Percentiles rank a stretch among this genome's conserved stretches.
Evolutionary conservation across 208 protist genomes (phyloP).

Genomic region (Paratrypanosoma confusum): DNA sequence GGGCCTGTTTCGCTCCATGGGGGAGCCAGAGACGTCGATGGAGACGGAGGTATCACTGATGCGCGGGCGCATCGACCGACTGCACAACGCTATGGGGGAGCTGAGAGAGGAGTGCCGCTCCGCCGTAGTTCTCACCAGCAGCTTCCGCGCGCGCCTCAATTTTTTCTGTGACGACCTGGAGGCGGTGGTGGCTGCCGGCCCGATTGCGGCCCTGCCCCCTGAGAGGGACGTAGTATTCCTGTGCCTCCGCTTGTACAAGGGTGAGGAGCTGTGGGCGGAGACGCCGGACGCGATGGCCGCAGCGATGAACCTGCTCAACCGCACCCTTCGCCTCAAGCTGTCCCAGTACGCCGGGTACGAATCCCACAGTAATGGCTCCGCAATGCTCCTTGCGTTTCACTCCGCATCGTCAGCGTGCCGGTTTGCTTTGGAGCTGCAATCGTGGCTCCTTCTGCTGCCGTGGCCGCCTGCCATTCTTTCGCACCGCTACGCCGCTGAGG

Average conservation of each 20-base stretch:
- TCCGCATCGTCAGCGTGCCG: conserved; percentile 64
- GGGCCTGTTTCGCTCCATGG: too few relatives aligned
- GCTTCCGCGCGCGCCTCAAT: conserved; percentile 37
- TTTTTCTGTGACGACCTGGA: conserved; percentile 81
- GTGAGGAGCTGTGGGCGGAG: conserved; percentile 44
- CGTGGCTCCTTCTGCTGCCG: conserved; percentile 62
- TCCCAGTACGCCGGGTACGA: conserved; percentile 72
- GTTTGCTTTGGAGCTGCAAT: conserved; percentile 63
- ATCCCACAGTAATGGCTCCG: conserved; percentile 71
- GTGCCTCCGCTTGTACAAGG: conserved; percentile 43
- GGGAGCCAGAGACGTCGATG: too few relatives aligned
- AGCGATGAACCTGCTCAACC: conserved; percentile 46
- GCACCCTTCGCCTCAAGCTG: conserved; percentile 67
- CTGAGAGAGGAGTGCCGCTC: conserved; percentile 35
- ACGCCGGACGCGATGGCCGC: conserved; percentile 45
- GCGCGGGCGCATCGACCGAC: conserved; percentile 39
- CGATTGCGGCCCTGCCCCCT: conserved; percentile 26
- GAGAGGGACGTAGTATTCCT: conserved; percentile 61
- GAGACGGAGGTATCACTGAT: conserved; percentile 18
- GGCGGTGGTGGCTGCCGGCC: conserved; percentile 20
- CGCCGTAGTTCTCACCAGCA: conserved; percentile 20
- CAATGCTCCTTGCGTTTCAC: conserved; percentile 69
- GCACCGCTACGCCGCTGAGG: conserved; percentile 16
- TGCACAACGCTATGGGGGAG: conserved; percentile 48
- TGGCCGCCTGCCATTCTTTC: conserved; percentile 58